Conservation (phyloP, 1,284 basidiomycete species). For the Coniferiporia sulphurascens region DNA sequence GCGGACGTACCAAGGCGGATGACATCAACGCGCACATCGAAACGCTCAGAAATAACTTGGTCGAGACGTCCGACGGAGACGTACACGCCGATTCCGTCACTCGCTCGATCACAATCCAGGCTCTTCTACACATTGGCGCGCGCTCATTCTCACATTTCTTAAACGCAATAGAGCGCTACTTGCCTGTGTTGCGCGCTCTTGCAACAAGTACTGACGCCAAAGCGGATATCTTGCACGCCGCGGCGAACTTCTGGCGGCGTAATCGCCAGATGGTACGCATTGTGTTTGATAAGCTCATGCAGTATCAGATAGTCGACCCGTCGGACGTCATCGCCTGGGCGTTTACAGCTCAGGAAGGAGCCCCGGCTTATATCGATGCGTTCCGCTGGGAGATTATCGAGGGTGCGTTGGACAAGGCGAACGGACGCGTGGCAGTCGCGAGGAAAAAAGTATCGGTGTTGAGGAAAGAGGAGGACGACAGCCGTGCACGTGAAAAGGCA, state of each 20-base stretch:
- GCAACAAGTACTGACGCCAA: slow-evolving; percentile 60
- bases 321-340: slow-evolving; percentile 87
- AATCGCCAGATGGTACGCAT: slow-evolving; percentile 84
- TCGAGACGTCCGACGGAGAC: slow-evolving; percentile 50
- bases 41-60: slow-evolving; percentile 56
- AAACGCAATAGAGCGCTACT: slow-evolving; percentile 96
- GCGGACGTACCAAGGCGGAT: slow-evolving; percentile 70
- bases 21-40: slow-evolving; percentile 79
- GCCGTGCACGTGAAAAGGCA: slow-evolving; percentile 67
- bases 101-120: slow-evolving; percentile 83
- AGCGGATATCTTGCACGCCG: slow-evolving; percentile 64
- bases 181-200: slow-evolving; percentile 80
- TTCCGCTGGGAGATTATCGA: slow-evolving; percentile 82
- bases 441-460: slow-evolving; percentile 66
- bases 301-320: slow-evolving; percentile 96
- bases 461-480: slow-evolving; percentile 85
- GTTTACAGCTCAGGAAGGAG: slow-evolving; percentile 44
- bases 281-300: slow-evolving; percentile 96
- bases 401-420: slow-evolving; percentile 82
- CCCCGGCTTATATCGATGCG: slow-evolving; percentile 40
- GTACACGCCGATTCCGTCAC: slow-evolving; percentile 61
- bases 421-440: slow-evolving; percentile 77
- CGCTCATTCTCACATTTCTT: slow-evolving; percentile 98
- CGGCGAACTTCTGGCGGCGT: slow-evolving; percentile 74
- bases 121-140: slow-evolving; percentile 85